Conservation (phyloP, 73 alveolate genomes). For the Tetrahymena malaccensis region DNA sequence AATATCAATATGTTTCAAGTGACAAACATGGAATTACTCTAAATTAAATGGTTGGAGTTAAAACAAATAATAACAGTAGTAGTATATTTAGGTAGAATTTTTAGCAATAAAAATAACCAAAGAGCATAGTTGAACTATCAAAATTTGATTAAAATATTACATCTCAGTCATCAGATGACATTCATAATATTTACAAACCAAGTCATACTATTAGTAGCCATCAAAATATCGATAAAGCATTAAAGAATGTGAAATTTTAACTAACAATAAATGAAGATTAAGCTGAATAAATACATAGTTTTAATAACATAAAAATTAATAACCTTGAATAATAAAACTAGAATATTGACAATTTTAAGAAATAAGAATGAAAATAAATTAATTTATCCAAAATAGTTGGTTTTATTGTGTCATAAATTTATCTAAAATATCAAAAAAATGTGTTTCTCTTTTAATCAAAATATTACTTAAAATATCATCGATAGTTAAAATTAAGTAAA, state of each 20-base stretch:
- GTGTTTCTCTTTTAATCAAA: no score
- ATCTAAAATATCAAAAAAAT: no score
- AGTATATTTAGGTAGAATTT: neutral
- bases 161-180: neutral
- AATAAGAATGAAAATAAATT: neutral
- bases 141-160: neutral
- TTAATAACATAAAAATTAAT: no score
- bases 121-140: neutral
- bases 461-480: no score
- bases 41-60: neutral
- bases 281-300: neutral
- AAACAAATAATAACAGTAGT: neutral
- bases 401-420: no score
- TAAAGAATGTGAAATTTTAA: neutral
- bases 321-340: neutral
- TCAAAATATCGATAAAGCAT: neutral
- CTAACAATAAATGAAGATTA: neutral
- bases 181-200: no score
- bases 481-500: no score
- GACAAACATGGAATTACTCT: neutral
- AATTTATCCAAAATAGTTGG: no score
- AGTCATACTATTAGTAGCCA: neutral
- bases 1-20: neutral
- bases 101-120: neutral
- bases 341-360: no score